These are phyloP conservation scores for Candida verbasci DNA, from an alignment of 805 yeast species.

Conservation along the genomic window DNA sequence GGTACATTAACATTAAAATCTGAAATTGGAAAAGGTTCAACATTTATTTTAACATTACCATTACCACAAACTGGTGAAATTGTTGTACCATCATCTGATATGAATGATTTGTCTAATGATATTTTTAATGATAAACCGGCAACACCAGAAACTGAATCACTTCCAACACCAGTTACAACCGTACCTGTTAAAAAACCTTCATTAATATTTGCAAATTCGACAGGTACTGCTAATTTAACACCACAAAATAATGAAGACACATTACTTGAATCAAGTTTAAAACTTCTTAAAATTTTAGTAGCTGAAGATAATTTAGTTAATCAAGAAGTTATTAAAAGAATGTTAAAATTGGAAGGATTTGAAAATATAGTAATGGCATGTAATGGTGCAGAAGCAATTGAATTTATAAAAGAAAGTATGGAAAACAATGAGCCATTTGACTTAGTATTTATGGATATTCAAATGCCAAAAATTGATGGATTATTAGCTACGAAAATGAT, in stretches of 20 bases:
- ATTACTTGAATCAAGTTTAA: constrained; percentile 8
- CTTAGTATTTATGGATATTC: constrained; percentile 54
- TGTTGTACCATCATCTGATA: constrained; percentile 14
- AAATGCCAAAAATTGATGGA: constrained; percentile 56
- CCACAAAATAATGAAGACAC: background rate
- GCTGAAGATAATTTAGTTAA: constrained; percentile 55
- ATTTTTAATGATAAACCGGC: constrained; percentile 37
- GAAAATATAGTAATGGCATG: constrained; percentile 51
- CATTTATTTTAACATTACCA: constrained; percentile 48
- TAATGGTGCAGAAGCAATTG: constrained; percentile 34
- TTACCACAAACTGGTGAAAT: constrained; percentile 43
- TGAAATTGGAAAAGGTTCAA: constrained; percentile 42
- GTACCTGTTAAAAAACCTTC: constrained; percentile 20
- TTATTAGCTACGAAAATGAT: constrained; percentile 53
- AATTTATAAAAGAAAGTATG: constrained; percentile 22
- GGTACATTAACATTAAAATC: constrained; percentile 45
- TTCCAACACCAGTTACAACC: constrained; percentile 21
- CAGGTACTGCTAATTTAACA: constrained; percentile 45
- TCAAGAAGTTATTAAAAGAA: constrained; percentile 44
- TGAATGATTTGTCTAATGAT: constrained; percentile 52
- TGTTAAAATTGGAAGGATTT: constrained; percentile 48
- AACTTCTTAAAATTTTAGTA: constrained; percentile 44
- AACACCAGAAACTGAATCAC: background rate
- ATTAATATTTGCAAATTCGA: constrained; percentile 12
- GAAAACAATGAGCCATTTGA: constrained; percentile 39